Evolutionary conservation across 148 eudicot genomes (phyloP).

Genomic region (Salicornia ramosissima): DNA sequence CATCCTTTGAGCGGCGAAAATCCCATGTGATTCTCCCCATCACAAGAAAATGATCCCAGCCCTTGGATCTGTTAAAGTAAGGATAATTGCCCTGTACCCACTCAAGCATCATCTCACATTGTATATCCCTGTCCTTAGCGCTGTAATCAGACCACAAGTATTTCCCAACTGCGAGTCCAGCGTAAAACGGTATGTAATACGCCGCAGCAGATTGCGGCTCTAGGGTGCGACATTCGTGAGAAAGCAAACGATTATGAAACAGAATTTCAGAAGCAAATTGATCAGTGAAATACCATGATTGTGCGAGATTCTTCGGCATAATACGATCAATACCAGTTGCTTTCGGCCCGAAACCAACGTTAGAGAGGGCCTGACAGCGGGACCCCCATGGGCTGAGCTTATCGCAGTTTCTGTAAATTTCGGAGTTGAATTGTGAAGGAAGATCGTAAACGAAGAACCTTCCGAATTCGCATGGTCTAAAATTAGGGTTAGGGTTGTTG

Average conservation of each 20-base stretch:
- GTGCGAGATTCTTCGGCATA: conserved; percentile 33
- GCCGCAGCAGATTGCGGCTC: conserved; percentile 61
- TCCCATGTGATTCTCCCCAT: conserved; percentile 81
- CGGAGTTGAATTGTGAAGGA: conserved; percentile 50
- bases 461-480: conserved; percentile 38
- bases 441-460: conserved; percentile 63
- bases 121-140: conserved; percentile 29
- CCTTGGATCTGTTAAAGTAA: conserved; percentile 22
- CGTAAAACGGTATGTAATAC: conserved; percentile 79
- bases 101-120: conserved; percentile 35
- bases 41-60: conserved; percentile 67
- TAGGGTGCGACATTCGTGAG: conserved; percentile 46
- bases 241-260: conserved; percentile 52
- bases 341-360: conserved; percentile 51
- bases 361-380: conserved; percentile 49
- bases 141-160: conserved; percentile 35
- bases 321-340: conserved; percentile 28
- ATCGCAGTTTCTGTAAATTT: conserved; percentile 46
- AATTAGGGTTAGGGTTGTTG: background rate
- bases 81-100: conserved; percentile 37
- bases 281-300: conserved; percentile 68
- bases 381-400: conserved; percentile 54
- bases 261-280: conserved; percentile 62
- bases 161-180: conserved; percentile 60
- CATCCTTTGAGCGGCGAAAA: conserved; percentile 55